Conservation (phyloP, 352 stramenopile genomes). For the Globisporangium yorkense region DNA sequence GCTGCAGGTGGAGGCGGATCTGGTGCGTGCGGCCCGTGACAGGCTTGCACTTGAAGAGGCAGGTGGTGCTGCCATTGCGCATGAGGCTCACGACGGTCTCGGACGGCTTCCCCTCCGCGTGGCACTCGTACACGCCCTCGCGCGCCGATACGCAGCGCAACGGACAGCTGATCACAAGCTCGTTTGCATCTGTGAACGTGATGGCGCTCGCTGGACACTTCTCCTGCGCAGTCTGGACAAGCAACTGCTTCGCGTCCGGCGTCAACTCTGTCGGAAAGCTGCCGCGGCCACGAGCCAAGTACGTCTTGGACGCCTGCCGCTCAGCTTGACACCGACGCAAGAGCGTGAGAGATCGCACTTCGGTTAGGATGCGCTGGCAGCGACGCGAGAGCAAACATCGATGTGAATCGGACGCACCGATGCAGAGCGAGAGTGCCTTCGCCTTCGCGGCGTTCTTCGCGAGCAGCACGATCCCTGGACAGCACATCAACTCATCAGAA, state of each 20-base stretch:
- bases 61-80: conserved; percentile 54
- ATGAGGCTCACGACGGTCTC: conserved; percentile 71
- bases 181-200: conserved; percentile 40
- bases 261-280: conserved; percentile 69
- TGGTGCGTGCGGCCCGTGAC: conserved; percentile 96
- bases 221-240: conserved; percentile 29
- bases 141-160: conserved; percentile 76
- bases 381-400: background rate
- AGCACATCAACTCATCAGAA: background rate
- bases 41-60: conserved; percentile 90
- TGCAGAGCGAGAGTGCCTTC: conserved; percentile 62
- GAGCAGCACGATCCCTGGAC: conserved; percentile 70
- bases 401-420: conserved; percentile 31
- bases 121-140: conserved; percentile 81
- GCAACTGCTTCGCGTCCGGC: conserved; percentile 24
- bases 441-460: conserved; percentile 72
- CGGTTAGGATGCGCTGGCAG: background rate
- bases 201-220: conserved; percentile 45
- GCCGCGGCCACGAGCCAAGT: conserved; percentile 91
- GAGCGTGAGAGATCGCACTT: background rate
- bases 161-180: conserved; percentile 77
- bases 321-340: conserved; percentile 33
- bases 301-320: conserved; percentile 90
- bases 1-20: conserved; percentile 95
- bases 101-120: conserved; percentile 72